These are phyloP conservation scores for Cucurbita moschata DNA, from an alignment of 306 rosid genomes.

Conservation along the genomic window DNA sequence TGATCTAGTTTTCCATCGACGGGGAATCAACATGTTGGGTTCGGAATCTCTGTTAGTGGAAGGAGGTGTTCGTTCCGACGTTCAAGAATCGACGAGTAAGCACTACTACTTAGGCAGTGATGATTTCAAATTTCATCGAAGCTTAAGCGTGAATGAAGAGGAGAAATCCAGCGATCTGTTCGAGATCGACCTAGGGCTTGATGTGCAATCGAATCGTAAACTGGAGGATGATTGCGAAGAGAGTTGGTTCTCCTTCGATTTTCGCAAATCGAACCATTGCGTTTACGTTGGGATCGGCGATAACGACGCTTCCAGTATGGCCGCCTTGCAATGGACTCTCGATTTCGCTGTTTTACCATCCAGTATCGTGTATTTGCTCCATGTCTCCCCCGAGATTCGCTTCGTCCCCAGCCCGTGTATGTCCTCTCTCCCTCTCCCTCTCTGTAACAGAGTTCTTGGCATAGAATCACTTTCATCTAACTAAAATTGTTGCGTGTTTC, in stretches of 20 bases:
- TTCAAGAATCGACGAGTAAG: background rate
- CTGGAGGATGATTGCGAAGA: conserved; percentile 4
- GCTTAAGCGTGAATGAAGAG: background rate
- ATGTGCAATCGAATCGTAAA: background rate
- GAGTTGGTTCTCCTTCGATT: conserved; percentile 9
- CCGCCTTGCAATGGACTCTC: conserved; percentile 50
- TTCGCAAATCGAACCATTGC: conserved; percentile 12
- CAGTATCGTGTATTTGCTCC: conserved; percentile 40
- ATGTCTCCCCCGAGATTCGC: conserved; percentile 46
- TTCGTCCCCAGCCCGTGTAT: conserved; percentile 61
- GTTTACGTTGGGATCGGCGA: conserved; percentile 67
- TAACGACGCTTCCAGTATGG: conserved; percentile 35
- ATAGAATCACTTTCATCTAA: background rate
- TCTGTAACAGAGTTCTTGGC: background rate
- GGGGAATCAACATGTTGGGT: background rate
- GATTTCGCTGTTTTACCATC: conserved; percentile 27
- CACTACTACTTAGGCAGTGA: background rate
- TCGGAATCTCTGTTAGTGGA: background rate
- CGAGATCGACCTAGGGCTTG: conserved; percentile 29
- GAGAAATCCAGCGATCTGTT: conserved; percentile 4
- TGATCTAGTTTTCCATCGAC: too few relatives aligned
- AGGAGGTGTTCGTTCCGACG: background rate
- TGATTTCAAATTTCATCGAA: background rate
- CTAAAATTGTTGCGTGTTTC: background rate
- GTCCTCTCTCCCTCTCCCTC: background rate